Evolutionary conservation across 768 basidiomycete genomes (phyloP), one percentile per base, ranked within the genome.

Genomic region (Collybia sp.): DNA sequence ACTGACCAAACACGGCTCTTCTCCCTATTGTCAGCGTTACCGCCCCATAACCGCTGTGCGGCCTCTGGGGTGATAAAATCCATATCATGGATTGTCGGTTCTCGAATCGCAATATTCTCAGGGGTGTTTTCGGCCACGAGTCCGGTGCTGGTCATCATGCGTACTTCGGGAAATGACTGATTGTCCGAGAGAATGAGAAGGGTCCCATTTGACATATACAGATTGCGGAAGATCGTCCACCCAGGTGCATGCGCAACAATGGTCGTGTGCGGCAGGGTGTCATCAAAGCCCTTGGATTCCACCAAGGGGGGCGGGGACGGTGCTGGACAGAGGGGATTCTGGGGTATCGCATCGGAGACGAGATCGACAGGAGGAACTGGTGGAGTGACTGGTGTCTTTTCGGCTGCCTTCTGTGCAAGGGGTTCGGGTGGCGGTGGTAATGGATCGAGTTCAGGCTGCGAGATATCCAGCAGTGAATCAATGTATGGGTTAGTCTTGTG

Each of bases 201-300:
- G 0, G 89, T 91, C 6, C 87, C 88, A 51, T 91, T 86, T 40
- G 82, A 78, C 80, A 92, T 79, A 74, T 94, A 94, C 3, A 94
- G 59, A 59, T 92, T 83, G 19, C 76, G 75, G 62, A 89, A 90
- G 30, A 92, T 65, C 0, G 92, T 92, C 89, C 91, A 93, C 34
- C 91, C 90, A 20, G 83, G 83, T 4, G 82, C 83, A 45, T 88
- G 86, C 17, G 78, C 71, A 11, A 81, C 61, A 20, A 88, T 57
- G 12, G 72, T 67, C 0, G 85, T 87, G 39, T 71, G 65, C 0
- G 80, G 80, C 2, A 85, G 45, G 12, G 50, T 42, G 5, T 44
- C 31, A 18, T 43, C 48, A n/a, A 55, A 47, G 20, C 56, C 53
- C 9, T 52, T 34, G 12, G 55, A 45, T 2, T 30, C 25, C 3